Base-by-base conservation (phyloP, 2,329 filamentous ascomycete species). In the Nothophoma quercina region DNA sequence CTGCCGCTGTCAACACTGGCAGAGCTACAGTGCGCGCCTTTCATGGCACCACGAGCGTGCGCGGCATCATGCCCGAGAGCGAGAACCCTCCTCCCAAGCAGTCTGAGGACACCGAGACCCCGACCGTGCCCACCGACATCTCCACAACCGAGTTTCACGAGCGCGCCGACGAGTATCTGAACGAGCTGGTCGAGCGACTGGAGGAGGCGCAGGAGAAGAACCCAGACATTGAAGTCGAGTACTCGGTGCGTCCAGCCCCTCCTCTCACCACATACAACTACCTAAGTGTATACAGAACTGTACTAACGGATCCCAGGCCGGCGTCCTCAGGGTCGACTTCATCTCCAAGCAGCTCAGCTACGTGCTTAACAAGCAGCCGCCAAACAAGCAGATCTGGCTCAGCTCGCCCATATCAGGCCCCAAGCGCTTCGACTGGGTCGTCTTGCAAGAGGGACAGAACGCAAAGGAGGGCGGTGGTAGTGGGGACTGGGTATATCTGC, bases 361-460 rank as follows among this genome's bases (percentile, higher is more conserved):
- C 72, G 90, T 99, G 55, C 84, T 99, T 78, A 99, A 99, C 84
- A 99, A 99, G 77, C 95, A 99, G 75, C 95, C 95, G 0, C 92
- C 93, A 16, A 98, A 97, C 81, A 95, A 92, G 81, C 95, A 88
- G 68, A 96, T 99, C 70, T 99, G 95, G 95, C 85, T 98, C 36
- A 95, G 91, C 29, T 96, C 91, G 34, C 95, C 95, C 4, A 80
- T 91, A 46, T 93, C 90, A 5, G 95, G 95, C 0, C 95, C 95
- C 12, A 97, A 97, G 78, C 88, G 93, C 52, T 99, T 88, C 78
- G 93, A 98, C 75, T 99, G 90, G 84, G 89, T 96, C 48, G 73
- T 93, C 42, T 65, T 80, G 38, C 86, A 87, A 52, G 90, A 95
- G 65, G 81, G 84, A 25, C 89, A 92, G 80, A 77, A 86, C 65